phyloP scores from a whole-genome alignment of 2,329 filamentous ascomycete genomes.

The Malbranchea zuffiana region DNA sequence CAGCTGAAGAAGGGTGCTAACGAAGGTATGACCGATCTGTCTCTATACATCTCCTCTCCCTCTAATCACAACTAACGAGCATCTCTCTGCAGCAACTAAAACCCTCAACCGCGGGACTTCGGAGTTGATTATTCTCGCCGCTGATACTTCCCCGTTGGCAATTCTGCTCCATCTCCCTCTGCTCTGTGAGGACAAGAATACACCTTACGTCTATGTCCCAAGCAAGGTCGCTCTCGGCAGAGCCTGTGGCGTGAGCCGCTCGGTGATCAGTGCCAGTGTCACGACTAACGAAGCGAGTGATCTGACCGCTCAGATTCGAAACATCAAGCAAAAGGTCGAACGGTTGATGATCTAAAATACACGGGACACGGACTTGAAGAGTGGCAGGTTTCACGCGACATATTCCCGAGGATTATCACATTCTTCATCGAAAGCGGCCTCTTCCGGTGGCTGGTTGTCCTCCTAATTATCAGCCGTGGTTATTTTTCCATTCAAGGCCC shows the following conservation, averaged over 20 bases:
- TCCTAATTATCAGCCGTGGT: too few species aligned
- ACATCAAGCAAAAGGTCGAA: constrained; percentile 91
- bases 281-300: constrained; percentile 88
- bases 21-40: constrained; percentile 41
- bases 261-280: constrained; percentile 79
- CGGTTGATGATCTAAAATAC: constrained; percentile 77
- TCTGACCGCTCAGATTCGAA: constrained; percentile 74
- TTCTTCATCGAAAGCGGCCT: not conserved
- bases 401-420: too few species aligned
- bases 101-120: constrained; percentile 81
- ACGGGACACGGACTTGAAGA: too few species aligned
- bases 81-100: constrained; percentile 53
- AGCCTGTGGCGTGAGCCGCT: constrained; percentile 76
- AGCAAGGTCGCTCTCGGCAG: constrained; percentile 73
- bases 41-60: not conserved
- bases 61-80: constrained; percentile 4
- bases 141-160: constrained; percentile 75
- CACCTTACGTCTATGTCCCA: constrained; percentile 61
- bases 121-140: constrained; percentile 80
- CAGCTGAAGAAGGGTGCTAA: constrained; percentile 87
- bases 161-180: constrained; percentile 85
- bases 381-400: too few species aligned
- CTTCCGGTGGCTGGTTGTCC: too few species aligned
- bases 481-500: too few species aligned
- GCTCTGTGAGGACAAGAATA: constrained; percentile 66